Evolutionary conservation across 306 rosid species (phyloP), one percentile per base, ranked within the genome.

Genomic region (Rosa lucieae): DNA sequence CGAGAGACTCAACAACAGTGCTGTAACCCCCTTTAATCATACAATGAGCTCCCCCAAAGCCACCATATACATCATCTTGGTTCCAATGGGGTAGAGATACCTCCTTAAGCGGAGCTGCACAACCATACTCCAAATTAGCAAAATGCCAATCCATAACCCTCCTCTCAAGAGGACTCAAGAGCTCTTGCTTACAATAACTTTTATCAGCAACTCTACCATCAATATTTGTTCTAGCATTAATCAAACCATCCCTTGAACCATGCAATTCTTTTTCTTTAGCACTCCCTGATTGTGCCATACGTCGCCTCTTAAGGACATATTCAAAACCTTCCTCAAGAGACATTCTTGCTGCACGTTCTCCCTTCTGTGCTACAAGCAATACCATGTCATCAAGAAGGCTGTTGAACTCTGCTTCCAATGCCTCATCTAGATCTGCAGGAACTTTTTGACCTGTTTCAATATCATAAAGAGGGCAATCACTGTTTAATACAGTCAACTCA

Each of bases 121-220:
- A 96, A 29, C 99, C 99, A 87, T 96, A 96, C 87, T 96, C 99
- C 83, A 96, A 88, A 83, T 96, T 88, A 81, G 99, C 99, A 86
- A 87, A 93, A 88, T 96, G 99, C 99, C 99, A 96, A 86, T 96
- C 94, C 99, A 96, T 96, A 82, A 96, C 98, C 88, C 99, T 90
- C 88, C 99, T 89, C 92, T 96, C 99, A 53, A 82, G 85, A 76
- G 99, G 91, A 84, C 89, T 89, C 90, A 96, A 89, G 78, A 90
- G 75, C 74, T 89, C 95, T 72, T 83, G 86, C 67, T 79, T 80
- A 63, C 69, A 63, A 67, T 55, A 78, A 77, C 73, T 61, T 80
- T 62, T 82, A 79, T 72, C 83, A 40, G 77, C 65, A 73, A 73
- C 73, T 49, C 75, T 69, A 61, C 66, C 79, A 72, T 80, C 72